Base-by-base conservation (phyloP, 2,329 filamentous ascomycete genomes). In the Penicillium sp. region DNA sequence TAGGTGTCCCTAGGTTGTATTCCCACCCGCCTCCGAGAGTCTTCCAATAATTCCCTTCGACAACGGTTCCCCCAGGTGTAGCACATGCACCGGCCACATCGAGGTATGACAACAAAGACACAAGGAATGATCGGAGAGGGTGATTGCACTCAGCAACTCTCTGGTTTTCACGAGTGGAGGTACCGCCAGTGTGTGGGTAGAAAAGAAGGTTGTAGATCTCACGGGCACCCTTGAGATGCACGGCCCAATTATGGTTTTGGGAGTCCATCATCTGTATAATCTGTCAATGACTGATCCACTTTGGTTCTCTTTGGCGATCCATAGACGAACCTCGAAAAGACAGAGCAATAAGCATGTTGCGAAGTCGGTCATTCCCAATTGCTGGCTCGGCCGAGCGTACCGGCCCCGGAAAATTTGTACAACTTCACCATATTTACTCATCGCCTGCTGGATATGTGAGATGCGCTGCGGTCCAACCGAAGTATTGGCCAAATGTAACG, bases 401-500 rank as follows among this genome's bases (percentile, higher is more conserved):
- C 67, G 59, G 8, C 65, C 65, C 16, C 67, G 64, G 35, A 72
- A 71, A 9, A 68, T 68, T 55, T 68, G 70, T 10, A 77, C 73
- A 5, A 75, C 71, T 47, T 70, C 66, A 3, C 72, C 73, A 48
- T 77, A 77, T 52, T 73, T 71, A 14, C 68, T 65, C 69, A 76
- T 73, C 4, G 74, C 74, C 29, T 74, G 67, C 45, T 74, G 70
- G 35, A 74, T 70, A 61, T 77, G 73, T 8, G 61, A 55, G 48
- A 68, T 69, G 33, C 69, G 70, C 43, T 74, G 62, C 14, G 64
- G 63, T 1, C 70, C 68, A 2, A 57, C 55, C 1, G 73, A 72
- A 1, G 74, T 73, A 39, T 74, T 75, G n/a, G 74, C 71, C n/a
- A 76, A 64, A 56, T 77, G 74, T 52, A 77, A 68, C 27, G 74